Percentiles rank a stretch among this genome's conserved stretches.
phyloP scores from a whole-genome alignment of 2,329 filamentous ascomycete species.

The Trichoderma sp. region DNA sequence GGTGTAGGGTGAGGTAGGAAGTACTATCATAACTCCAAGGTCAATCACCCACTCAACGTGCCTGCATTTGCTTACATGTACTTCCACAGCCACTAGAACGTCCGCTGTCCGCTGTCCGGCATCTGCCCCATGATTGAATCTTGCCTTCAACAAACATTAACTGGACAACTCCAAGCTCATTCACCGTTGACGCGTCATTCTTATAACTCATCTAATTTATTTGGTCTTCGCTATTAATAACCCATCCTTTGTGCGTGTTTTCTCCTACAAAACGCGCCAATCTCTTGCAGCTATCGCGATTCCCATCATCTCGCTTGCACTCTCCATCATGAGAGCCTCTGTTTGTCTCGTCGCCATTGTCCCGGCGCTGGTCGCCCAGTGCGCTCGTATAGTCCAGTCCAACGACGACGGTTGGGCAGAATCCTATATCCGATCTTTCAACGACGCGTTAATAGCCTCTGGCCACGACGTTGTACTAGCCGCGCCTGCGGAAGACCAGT shows the following conservation, averaged over 20 bases:
- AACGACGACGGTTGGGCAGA: constrained; percentile 77
- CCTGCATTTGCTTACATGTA: no score
- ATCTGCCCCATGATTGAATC: background rate
- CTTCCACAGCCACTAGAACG: background rate
- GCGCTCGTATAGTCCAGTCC: constrained; percentile 56
- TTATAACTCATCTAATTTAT: background rate
- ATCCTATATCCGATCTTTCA: constrained; percentile 59
- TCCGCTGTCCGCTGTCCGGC: no score
- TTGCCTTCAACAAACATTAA: background rate
- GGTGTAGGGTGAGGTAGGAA: background rate
- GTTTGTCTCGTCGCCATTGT: constrained; percentile 24
- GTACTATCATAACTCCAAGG: no score
- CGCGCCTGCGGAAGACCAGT: constrained; percentile 63
- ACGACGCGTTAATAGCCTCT: constrained; percentile 51
- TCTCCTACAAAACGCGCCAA: background rate
- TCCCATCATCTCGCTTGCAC: background rate
- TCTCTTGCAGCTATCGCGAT: background rate
- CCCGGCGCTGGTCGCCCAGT: constrained; percentile 30
- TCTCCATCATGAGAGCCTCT: constrained; percentile 27
- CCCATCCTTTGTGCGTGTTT: background rate
- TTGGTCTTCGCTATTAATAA: background rate
- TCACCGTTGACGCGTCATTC: background rate
- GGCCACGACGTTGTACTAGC: constrained; percentile 63
- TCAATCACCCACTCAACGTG: no score
- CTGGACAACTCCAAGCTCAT: background rate